These are phyloP conservation scores for Areca catechu DNA, from an alignment of 176 grass and related monocot species.

Conservation along the genomic window DNA sequence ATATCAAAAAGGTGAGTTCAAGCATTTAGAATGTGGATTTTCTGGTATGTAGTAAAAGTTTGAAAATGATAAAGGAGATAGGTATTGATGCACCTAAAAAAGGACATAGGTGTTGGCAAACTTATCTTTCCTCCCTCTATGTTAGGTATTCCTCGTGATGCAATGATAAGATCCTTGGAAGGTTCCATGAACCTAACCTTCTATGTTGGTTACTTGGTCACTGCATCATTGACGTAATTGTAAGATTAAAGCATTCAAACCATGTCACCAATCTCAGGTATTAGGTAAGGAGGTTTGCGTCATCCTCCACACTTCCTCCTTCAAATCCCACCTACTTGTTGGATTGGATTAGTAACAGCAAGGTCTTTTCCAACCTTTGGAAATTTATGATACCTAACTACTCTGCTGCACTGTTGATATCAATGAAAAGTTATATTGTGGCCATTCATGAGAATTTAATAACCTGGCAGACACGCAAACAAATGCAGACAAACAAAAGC, in stretches of 20 bases:
- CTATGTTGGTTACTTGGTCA: slow-evolving; percentile 38
- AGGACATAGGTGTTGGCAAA: background rate
- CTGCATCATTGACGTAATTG: slow-evolving; percentile 33
- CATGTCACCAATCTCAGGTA: slow-evolving; percentile 37
- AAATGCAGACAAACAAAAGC: no score
- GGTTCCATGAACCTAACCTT: slow-evolving; percentile 34
- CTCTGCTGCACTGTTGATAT: slow-evolving; percentile 24
- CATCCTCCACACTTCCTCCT: slow-evolving; percentile 38
- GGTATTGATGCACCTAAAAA: no score
- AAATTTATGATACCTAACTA: slow-evolving; percentile 46
- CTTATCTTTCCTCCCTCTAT: slow-evolving; percentile 30
- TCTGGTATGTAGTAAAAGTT: no score
- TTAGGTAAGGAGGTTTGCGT: slow-evolving; percentile 39
- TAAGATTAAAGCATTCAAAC: slow-evolving; percentile 30
- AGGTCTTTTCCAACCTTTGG: slow-evolving; percentile 18
- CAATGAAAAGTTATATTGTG: slow-evolving; percentile 20
- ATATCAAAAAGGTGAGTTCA: no score
- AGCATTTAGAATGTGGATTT: no score
- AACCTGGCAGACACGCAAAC: no score
- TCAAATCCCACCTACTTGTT: slow-evolving; percentile 30
- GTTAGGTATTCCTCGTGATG: slow-evolving; percentile 37
- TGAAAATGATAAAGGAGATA: no score
- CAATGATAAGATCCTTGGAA: slow-evolving; percentile 30
- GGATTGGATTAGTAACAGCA: slow-evolving; percentile 2
- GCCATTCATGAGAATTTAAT: background rate